phyloP scores from a whole-genome alignment of 208 protist species.

The Acanthamoeba sp. region DNA sequence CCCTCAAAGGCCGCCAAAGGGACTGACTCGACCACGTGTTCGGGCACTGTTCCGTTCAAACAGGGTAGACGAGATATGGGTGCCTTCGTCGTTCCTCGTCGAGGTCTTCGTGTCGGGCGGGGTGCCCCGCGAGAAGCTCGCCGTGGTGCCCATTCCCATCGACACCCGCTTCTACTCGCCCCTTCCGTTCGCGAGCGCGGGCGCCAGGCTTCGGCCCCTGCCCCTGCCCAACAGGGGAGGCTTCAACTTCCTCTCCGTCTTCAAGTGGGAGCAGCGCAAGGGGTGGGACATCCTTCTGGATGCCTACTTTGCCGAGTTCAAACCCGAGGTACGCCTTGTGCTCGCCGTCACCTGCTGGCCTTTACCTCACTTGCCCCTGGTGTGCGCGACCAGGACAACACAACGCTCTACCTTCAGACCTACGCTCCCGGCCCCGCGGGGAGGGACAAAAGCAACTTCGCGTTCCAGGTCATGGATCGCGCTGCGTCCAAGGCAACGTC shows the following conservation, averaged over 20 bases:
- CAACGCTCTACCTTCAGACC: slow-evolving; percentile 68
- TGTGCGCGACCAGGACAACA: not conserved
- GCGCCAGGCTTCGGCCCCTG: not conserved
- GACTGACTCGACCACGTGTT: too few relatives aligned
- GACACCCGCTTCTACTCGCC: slow-evolving; percentile 75
- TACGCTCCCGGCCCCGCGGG: not conserved
- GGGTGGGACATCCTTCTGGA: slow-evolving; percentile 79
- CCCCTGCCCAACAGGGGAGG: slow-evolving; percentile 50
- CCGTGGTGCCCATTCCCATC: slow-evolving; percentile 75
- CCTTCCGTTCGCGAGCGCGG: slow-evolving; percentile 7
- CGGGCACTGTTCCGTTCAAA: too few relatives aligned
- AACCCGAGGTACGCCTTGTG: slow-evolving; percentile 27
- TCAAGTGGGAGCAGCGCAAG: slow-evolving; percentile 84
- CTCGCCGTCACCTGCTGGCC: too few relatives aligned
- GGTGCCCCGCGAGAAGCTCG: slow-evolving; percentile 60
- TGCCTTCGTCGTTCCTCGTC: slow-evolving; percentile 77
- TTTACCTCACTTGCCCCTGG: not conserved
- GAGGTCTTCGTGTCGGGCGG: slow-evolving; percentile 63
- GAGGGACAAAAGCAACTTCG: not conserved
- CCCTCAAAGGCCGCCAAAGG: too few relatives aligned
- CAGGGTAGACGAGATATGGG: slow-evolving; percentile 76
- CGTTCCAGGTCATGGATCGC: not conserved
- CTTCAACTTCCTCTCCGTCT: slow-evolving; percentile 82
- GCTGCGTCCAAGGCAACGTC: not conserved
- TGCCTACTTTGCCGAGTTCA: slow-evolving; percentile 75